phyloP scores from a whole-genome alignment of 345 rosid species.

The Odontarrhena argentea region DNA sequence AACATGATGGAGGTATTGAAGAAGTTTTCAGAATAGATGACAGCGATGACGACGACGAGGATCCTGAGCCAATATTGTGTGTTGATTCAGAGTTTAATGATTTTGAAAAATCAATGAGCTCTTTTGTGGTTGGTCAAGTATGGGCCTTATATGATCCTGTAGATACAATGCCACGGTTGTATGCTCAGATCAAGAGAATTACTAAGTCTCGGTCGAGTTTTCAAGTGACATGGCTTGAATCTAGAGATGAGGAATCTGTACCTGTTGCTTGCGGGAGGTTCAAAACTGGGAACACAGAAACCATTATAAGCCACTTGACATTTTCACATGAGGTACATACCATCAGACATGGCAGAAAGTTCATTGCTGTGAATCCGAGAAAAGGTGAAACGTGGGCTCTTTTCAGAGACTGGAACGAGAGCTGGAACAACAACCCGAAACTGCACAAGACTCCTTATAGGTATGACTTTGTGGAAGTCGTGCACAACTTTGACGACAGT shows the following conservation, averaged over 20 bases:
- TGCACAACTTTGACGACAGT: constrained; percentile 42
- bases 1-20: constrained; percentile 22
- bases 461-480: constrained; percentile 69
- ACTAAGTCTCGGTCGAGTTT: constrained; percentile 47
- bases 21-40: constrained; percentile 10
- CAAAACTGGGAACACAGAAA: constrained; percentile 40
- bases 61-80: constrained; percentile 24
- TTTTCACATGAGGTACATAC: constrained; percentile 64
- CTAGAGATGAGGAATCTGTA: constrained; percentile 39
- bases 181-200: constrained; percentile 60
- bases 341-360: constrained; percentile 28
- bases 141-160: constrained; percentile 79
- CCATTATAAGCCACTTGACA: constrained; percentile 40
- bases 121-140: constrained; percentile 59
- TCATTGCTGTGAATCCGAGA: constrained; percentile 53
- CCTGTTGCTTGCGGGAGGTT: constrained; percentile 70
- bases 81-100: constrained; percentile 73
- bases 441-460: constrained; percentile 51
- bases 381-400: constrained; percentile 91
- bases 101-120: constrained; percentile 51
- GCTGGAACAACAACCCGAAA: constrained; percentile 53
- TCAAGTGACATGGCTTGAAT: constrained; percentile 64
- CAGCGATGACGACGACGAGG: constrained; percentile 11
- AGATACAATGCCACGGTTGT: constrained; percentile 78
- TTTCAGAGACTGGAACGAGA: constrained; percentile 62